These are phyloP conservation scores for Neonectria punicea DNA, from an alignment of 2,329 filamentous ascomycete genomes.

Conservation along the genomic window DNA sequence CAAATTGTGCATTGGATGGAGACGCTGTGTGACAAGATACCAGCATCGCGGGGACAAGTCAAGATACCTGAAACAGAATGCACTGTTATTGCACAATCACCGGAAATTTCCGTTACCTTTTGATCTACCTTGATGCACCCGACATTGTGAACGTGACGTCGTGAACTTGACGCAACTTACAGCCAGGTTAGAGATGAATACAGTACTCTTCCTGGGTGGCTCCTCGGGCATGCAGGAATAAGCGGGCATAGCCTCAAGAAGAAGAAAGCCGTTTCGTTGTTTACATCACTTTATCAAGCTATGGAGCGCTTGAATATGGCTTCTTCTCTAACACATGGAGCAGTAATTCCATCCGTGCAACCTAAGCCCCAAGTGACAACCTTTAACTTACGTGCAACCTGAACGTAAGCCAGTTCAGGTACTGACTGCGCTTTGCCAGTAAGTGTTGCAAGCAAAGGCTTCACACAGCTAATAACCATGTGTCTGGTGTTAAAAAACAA, in stretches of 20 bases:
- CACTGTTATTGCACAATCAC: background rate
- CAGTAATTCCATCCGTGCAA: too few species aligned
- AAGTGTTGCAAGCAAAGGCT: too few species aligned
- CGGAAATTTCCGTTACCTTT: too few species aligned
- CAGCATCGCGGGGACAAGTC: conserved; percentile 16
- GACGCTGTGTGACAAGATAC: conserved; percentile 25
- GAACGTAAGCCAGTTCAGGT: too few species aligned
- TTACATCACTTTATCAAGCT: background rate
- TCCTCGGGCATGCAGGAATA: background rate
- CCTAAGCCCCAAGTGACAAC: too few species aligned
- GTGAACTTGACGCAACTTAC: background rate
- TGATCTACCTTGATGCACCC: too few species aligned
- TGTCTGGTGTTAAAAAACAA: too few species aligned
- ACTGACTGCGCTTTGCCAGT: too few species aligned
- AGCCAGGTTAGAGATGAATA: background rate
- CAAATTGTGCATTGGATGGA: conserved; percentile 15
- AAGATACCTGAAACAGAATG: background rate
- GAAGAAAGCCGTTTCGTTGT: background rate
- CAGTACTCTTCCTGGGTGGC: background rate
- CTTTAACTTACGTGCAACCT: too few species aligned
- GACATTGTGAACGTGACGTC: background rate
- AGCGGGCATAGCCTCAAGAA: background rate
- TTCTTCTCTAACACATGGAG: background rate
- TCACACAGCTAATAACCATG: too few species aligned
- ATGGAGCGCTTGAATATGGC: too few species aligned